Conservation (phyloP, 2,329 filamentous ascomycete species). For the Paraconiothyrium brasiliense region DNA sequence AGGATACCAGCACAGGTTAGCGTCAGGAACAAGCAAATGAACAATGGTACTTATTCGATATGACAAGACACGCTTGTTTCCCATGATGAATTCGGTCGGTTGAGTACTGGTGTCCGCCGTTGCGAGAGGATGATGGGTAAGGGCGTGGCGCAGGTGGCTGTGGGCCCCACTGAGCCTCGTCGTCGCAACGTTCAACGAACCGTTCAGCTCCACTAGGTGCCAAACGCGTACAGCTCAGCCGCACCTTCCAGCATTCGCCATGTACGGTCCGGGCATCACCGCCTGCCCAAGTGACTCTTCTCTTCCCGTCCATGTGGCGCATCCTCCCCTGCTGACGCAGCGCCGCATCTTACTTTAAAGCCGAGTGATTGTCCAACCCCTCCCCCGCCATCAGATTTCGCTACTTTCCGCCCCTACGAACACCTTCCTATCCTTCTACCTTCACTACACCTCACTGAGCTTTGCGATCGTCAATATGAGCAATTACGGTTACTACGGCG, state of each 20-base stretch:
- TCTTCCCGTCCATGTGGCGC: slow-evolving; percentile 24
- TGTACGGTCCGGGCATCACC: slow-evolving; percentile 20
- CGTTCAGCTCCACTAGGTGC: slow-evolving; percentile 6
- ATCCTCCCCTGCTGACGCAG: slow-evolving; percentile 18
- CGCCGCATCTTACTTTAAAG: slow-evolving; percentile 26
- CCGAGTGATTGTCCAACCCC: slow-evolving; percentile 29
- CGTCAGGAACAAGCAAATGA: not conserved
- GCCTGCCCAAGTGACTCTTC: slow-evolving; percentile 18
- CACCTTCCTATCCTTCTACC: slow-evolving; percentile 7
- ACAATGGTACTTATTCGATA: not conserved
- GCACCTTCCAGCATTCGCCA: slow-evolving; percentile 23
- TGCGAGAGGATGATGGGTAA: not conserved
- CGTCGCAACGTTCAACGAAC: slow-evolving; percentile 3
- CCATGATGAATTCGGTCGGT: not conserved
- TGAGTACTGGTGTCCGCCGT: not conserved
- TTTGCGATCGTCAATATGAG: slow-evolving; percentile 30
- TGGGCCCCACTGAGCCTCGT: slow-evolving; percentile 3
- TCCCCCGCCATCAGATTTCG: slow-evolving; percentile 25
- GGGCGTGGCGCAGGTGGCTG: slow-evolving; percentile 20
- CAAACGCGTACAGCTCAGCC: slow-evolving; percentile 24
- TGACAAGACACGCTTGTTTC: not conserved
- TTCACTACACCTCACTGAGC: slow-evolving; percentile 9
- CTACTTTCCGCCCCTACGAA: slow-evolving; percentile 15
- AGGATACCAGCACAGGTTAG: not conserved
- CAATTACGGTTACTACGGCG: slow-evolving; percentile 48